These are phyloP conservation scores for Orychophragmus violaceus DNA, from an alignment of 345 rosid genomes.

Conservation along the genomic window DNA sequence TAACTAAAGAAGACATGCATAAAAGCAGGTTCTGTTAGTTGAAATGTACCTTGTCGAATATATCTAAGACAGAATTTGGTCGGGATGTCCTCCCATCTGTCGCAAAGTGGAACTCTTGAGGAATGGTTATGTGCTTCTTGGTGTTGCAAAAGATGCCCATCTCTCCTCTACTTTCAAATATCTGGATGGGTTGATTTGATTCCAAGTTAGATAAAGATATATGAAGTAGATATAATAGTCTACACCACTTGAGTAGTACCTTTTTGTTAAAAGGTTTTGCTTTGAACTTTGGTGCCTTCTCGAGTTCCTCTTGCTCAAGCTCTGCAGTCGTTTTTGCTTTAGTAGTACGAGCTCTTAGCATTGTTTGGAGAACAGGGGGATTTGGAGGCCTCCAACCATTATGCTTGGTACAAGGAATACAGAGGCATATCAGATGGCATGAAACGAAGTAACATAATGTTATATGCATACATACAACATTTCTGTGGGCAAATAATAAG, in stretches of 20 bases:
- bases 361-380: slow-evolving; percentile 72
- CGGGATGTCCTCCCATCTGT: slow-evolving; percentile 80
- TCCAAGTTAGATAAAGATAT: neutral
- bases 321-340: slow-evolving; percentile 69
- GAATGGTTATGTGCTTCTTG: slow-evolving; percentile 76
- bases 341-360: slow-evolving; percentile 81
- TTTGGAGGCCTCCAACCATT: slow-evolving; percentile 61
- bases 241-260: slow-evolving; percentile 38
- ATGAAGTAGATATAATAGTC: neutral
- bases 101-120: slow-evolving; percentile 86
- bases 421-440: slow-evolving; percentile 15
- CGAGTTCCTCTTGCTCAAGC: slow-evolving; percentile 82
- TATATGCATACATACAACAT: neutral
- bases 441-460: neutral
- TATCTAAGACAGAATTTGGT: slow-evolving; percentile 49
- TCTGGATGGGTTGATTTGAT: slow-evolving; percentile 36
- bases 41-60: slow-evolving; percentile 70
- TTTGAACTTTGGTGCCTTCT: slow-evolving; percentile 86
- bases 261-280: slow-evolving; percentile 92
- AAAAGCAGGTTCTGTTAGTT: neutral
- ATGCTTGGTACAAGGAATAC: slow-evolving; percentile 31
- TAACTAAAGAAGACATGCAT: neutral
- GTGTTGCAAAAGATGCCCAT: slow-evolving; percentile 67
- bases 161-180: slow-evolving; percentile 94
- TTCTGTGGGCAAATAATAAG: neutral